Evolutionary conservation across 495 filamentous ascomycete species (phyloP).

Genomic region (Talaromyces stipitatus): DNA sequence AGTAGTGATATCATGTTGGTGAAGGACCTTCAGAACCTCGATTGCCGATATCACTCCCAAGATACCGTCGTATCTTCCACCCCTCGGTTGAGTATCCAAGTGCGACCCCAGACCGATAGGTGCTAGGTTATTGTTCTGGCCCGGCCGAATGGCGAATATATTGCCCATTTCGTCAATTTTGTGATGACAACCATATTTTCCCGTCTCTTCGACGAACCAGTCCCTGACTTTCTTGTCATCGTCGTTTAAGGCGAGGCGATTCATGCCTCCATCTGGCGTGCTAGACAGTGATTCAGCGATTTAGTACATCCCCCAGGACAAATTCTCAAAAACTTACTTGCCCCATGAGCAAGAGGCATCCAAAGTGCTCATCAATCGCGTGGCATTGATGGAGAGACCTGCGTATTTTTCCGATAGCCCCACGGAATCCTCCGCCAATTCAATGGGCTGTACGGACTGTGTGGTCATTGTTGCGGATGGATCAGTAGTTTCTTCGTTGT

Average conservation of each 20-base stretch:
- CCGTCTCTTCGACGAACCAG: constrained; percentile 60
- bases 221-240: constrained; percentile 59
- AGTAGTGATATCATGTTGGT: constrained; percentile 56
- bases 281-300: constrained; percentile 4
- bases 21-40: constrained; percentile 58
- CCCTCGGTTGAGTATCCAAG: constrained; percentile 56
- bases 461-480: neutral
- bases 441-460: neutral
- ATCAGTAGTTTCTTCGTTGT: neutral
- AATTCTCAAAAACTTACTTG: constrained; percentile 21
- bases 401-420: constrained; percentile 1
- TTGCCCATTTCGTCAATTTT: constrained; percentile 60
- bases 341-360: constrained; percentile 31
- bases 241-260: constrained; percentile 56
- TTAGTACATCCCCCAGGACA: too few relatives aligned
- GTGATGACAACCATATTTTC: constrained; percentile 52
- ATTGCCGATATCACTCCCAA: constrained; percentile 60
- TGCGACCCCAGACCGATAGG: constrained; percentile 43
- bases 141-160: constrained; percentile 58
- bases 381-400: constrained; percentile 24
- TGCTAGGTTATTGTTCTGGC: constrained; percentile 28
- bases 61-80: constrained; percentile 67
- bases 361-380: constrained; percentile 25
- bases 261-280: constrained; percentile 47
- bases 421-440: too few relatives aligned